Evolutionary conservation across 2,329 filamentous ascomycete species (phyloP), one percentile per base, ranked within the genome.

Genomic region (Alternaria infectoria): DNA sequence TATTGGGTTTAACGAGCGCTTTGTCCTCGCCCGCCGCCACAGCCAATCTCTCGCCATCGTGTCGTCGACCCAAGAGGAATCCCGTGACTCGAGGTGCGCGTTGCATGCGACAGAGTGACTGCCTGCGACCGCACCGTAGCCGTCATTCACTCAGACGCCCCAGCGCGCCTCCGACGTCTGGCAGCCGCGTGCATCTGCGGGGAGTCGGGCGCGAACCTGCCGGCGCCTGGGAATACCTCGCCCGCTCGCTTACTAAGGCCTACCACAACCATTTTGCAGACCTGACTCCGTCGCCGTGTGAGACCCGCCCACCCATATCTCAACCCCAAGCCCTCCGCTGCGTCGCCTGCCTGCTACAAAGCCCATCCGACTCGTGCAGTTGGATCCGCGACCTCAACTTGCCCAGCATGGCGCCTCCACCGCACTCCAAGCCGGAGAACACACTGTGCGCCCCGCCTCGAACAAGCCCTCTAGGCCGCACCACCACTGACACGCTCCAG

Each of bases 351-450:
- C 67, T 66, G 70, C 74, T 72, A 54, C 40, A 70, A 74, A 71
- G 68, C 70, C 69, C 68, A 65, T 64, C 72, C 74, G 69, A 71
- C 69, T 64, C 69, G 66, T 62, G 72, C 62, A 72, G 71, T 67
- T 68, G 69, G 71, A 74, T 67, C 66, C 60, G 54, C 67, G 57
- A 67, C 64, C 65, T 57, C 69, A 65, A 67, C 50, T 64, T 75
- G 76, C 78, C 79, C 81, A 89, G 77, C 80, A 91, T 95, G 96
- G 93, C 96, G 86, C 96, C 96, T 81, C 94, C 94, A 85, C 92
- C 93, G 74, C 93, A 98, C 83, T 94, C 96, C 82, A 97, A 97
- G 84, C 96, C 96, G 79, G 96, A 99, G 87, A 99, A 99, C 90
- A 94, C 97, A 81, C 90, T 98, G 77, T 79, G 64, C 69, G 76